Base-by-base conservation (phyloP, 257 asterid species). In the Penstemon barbatus region DNA sequence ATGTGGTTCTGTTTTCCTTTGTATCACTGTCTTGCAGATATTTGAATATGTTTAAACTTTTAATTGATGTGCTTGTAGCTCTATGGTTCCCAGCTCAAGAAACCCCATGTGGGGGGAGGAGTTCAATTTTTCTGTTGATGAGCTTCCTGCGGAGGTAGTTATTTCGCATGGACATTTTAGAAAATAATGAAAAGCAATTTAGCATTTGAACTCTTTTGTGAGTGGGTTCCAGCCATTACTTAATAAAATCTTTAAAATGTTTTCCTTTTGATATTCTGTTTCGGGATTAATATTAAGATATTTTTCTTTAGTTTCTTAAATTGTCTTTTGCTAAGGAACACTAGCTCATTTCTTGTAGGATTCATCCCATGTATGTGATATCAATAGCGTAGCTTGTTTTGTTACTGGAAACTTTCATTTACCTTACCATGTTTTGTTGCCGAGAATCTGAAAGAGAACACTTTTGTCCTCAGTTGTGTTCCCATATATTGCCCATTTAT, bases 81-180 rank as follows among this genome's bases (percentile, higher is more conserved):
- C 98, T 73, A 89, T 91, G 98, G 88, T 91, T 75, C 98, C 98
- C 71, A 95, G 98, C 77, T 89, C 98, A 66, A 85, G 98, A 85
- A 91, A 91, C 84, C 98, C 98, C 76, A 85, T 91, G 98, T 91
- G 98, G 98, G 98, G 96, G 55, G 98, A 91, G 86, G 98, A 89
- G 84, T 91, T 91, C 83, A 89, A 89, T 78, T 91, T 91, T 83
- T 85, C 96, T 78, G 91, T 85, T 71, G 95, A 91, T 69, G 96
- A 91, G 75, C 95, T 91, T 82, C 98, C 96, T 65, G 94, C 84
- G 37, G 80, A 85, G 96, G 98, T 91, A 79, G 70, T 77, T 62
- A 61, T 50, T 73, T 69, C 55, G 69, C 60, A 58, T 54, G 43
- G 41, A 59, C 49, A 63, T 39, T 55, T 5, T 64, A 8, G 59